Evolutionary conservation across 108 stramenopile genomes (phyloP).

Genomic region (Cyclotella atomus): DNA sequence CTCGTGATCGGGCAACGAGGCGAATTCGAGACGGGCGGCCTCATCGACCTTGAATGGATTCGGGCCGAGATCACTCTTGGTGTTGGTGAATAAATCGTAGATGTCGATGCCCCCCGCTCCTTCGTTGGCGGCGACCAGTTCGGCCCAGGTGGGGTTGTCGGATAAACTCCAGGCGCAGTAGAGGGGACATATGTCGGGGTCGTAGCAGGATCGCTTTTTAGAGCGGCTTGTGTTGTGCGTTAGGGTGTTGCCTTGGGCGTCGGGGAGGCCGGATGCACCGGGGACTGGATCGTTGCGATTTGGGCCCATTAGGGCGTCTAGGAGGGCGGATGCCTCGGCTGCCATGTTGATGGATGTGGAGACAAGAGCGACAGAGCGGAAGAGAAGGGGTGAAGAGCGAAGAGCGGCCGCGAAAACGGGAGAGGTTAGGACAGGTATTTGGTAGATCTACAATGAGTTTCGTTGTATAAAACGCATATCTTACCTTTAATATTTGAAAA

Average conservation of each 20-base stretch:
- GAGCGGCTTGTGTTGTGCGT: not conserved
- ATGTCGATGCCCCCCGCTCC: constrained; percentile 71
- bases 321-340: constrained; percentile 76
- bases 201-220: constrained; percentile 78
- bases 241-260: constrained; percentile 10
- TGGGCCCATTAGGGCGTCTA: constrained; percentile 89
- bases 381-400: not conserved
- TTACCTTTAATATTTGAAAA: not conserved
- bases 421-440: too few species aligned
- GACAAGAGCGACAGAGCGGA: not conserved
- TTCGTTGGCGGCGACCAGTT: constrained; percentile 48
- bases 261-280: constrained; percentile 37
- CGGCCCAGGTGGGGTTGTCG: constrained; percentile 45
- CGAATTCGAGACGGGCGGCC: constrained; percentile 72
- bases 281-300: constrained; percentile 80
- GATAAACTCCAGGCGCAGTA: constrained; percentile 79
- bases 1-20: constrained; percentile 66
- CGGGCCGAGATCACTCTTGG: constrained; percentile 80
- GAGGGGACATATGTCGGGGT: constrained; percentile 82
- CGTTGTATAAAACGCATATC: not conserved
- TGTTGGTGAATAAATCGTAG: constrained; percentile 90
- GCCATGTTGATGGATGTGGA: constrained; percentile 43
- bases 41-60: constrained; percentile 75
- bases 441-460: too few species aligned
- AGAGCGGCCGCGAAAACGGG: too few species aligned